Percentiles rank a stretch among this genome's conserved stretches.
Evolutionary conservation across 805 yeast genomes (phyloP).

Genomic region (Candida germanica): DNA sequence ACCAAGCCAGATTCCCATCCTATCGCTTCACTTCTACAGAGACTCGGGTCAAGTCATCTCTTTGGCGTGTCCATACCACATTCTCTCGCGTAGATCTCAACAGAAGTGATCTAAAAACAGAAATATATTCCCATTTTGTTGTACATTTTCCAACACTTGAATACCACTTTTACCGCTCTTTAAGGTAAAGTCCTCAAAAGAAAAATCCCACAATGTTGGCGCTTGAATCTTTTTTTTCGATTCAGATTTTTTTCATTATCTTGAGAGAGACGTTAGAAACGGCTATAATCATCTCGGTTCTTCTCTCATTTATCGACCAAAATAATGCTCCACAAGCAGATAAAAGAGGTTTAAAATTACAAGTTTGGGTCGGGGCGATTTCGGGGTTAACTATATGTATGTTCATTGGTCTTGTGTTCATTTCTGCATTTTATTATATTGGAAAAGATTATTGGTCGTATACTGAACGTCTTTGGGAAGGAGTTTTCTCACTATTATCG

Average conservation of each 20-base stretch:
- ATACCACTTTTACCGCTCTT: no score
- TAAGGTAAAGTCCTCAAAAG: no score
- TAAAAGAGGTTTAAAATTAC: constrained; percentile 44
- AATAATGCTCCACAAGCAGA: constrained; percentile 14
- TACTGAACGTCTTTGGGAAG: constrained; percentile 90
- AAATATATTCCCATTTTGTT: no score
- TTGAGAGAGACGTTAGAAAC: constrained; percentile 51
- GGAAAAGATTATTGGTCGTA: constrained; percentile 86
- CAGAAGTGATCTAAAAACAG: no score
- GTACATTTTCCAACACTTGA: no score
- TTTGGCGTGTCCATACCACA: no score
- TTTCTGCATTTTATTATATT: constrained; percentile 65
- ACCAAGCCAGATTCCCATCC: no score
- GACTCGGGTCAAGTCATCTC: no score
- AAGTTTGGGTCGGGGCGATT: constrained; percentile 80
- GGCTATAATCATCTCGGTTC: constrained; percentile 48
- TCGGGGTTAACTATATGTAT: constrained; percentile 69
- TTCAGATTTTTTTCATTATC: constrained; percentile 73
- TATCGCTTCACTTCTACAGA: no score
- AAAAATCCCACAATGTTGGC: constrained; percentile 15
- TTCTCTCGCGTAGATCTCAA: no score
- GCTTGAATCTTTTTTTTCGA: constrained; percentile 52
- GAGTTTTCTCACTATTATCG: constrained; percentile 73
- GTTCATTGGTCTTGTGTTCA: constrained; percentile 68
- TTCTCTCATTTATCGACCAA: constrained; percentile 71